These are phyloP conservation scores for Mycothermus thermophilus DNA, from an alignment of 495 filamentous ascomycete species.

Conservation along the genomic window DNA sequence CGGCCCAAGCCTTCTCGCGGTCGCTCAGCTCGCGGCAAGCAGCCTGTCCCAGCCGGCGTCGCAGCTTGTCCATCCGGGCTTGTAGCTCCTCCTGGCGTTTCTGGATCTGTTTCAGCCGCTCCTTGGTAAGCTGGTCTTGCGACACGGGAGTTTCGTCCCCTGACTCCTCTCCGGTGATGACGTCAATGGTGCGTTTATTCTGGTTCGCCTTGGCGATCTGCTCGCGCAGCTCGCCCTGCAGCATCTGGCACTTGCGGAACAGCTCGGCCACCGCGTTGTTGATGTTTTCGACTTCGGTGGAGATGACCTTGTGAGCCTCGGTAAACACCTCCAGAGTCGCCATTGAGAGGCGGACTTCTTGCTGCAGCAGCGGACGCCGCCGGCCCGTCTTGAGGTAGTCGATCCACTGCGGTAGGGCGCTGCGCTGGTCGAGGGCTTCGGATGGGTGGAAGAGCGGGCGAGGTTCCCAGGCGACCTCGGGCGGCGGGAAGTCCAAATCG, in stretches of 20 bases:
- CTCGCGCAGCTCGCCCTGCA: conserved; percentile 55
- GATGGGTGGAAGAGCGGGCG: conserved; percentile 60
- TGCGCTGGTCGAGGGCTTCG: conserved; percentile 44
- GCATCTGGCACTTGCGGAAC: conserved; percentile 60
- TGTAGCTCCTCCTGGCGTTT: conserved; percentile 45
- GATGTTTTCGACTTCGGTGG: conserved; percentile 56
- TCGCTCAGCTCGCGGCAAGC: conserved; percentile 55
- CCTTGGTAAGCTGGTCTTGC: conserved; percentile 41
- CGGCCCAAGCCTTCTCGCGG: conserved; percentile 54
- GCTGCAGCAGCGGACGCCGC: conserved; percentile 46
- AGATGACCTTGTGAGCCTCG: conserved; percentile 60
- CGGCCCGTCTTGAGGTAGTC: conserved; percentile 45
- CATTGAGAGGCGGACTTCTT: conserved; percentile 60
- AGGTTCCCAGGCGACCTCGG: conserved; percentile 33
- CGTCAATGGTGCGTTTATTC: conserved; percentile 50
- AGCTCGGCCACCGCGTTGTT: conserved; percentile 66
- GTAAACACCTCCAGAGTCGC: conserved; percentile 63
- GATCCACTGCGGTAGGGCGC: conserved; percentile 46
- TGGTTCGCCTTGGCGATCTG: conserved; percentile 59
- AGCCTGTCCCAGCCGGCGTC: conserved; percentile 42
- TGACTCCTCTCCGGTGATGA: conserved; percentile 46
- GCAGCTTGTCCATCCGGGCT: conserved; percentile 48
- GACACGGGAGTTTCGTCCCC: conserved; percentile 30
- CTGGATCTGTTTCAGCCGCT: conserved; percentile 45
- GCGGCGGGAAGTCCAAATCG: conserved; percentile 16